Evolutionary conservation across 805 yeast genomes (phyloP).

Genomic region (Lipomyces mesembrius): DNA sequence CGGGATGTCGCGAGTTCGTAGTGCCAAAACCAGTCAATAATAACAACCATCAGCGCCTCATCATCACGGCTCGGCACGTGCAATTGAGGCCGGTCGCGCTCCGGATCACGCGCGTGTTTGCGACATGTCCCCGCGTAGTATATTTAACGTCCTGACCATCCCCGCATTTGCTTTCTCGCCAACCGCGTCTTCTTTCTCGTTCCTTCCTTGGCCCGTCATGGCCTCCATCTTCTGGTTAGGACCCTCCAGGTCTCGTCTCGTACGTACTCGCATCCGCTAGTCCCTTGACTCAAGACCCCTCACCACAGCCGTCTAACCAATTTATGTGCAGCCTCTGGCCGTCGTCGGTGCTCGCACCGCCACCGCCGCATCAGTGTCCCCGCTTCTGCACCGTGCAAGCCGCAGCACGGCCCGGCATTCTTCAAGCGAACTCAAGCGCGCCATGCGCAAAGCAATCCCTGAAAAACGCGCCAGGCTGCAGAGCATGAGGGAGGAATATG

Average conservation of each 20-base stretch:
- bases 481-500: constrained; percentile 49
- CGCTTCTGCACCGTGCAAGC: background rate
- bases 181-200: background rate
- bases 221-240: background rate
- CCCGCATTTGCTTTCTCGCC: background rate
- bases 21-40: background rate
- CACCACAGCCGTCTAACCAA: background rate
- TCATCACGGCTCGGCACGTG: background rate
- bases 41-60: background rate
- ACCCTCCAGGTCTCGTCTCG: constrained; percentile 1
- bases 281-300: too few species aligned
- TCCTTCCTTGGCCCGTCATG: background rate
- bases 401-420: constrained; percentile 24
- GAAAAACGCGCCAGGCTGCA: constrained; percentile 50
- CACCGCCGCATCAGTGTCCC: background rate
- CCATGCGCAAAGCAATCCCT: constrained; percentile 52
- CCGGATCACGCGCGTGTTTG: background rate
- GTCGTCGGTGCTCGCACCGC: background rate
- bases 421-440: constrained; percentile 43
- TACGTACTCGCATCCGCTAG: too few species aligned
- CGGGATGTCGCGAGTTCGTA: background rate
- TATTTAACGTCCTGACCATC: background rate
- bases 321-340: background rate
- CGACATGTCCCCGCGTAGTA: too few species aligned
- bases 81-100: background rate